phyloP scores from a whole-genome alignment of 2,329 filamentous ascomycete species.

The Diplodia corticola region DNA sequence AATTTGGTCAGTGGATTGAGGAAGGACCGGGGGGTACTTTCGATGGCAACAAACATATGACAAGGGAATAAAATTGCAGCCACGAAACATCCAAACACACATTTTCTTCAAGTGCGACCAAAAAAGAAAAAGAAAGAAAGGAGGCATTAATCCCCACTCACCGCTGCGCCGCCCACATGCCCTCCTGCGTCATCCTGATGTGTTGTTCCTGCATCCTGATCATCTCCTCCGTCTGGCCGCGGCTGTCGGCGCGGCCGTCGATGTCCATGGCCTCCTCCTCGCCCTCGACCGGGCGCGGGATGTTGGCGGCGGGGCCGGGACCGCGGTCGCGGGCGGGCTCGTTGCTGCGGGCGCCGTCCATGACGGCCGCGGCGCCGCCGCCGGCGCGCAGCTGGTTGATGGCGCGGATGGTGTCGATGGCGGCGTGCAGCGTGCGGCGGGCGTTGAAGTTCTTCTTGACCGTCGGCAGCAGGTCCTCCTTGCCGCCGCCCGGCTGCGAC shows the following conservation, averaged over 20 bases:
- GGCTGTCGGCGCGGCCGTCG: slow-evolving; percentile 59
- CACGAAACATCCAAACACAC: neutral
- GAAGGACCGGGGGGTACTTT: slow-evolving; percentile 1
- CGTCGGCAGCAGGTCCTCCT: slow-evolving; percentile 60
- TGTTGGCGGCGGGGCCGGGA: slow-evolving; percentile 25
- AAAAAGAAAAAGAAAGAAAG: neutral
- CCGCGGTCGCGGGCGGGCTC: slow-evolving; percentile 46
- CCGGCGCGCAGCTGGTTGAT: slow-evolving; percentile 68
- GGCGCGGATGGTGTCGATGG: slow-evolving; percentile 67
- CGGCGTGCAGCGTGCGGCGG: slow-evolving; percentile 63
- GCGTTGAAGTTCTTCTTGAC: slow-evolving; percentile 73
- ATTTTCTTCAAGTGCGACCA: neutral
- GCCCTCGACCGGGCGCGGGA: slow-evolving; percentile 17
- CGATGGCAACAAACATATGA: neutral
- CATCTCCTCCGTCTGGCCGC: slow-evolving; percentile 63
- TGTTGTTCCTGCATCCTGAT: slow-evolving; percentile 61
- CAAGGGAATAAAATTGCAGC: neutral
- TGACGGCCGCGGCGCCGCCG: slow-evolving; percentile 55
- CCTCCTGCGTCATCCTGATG: slow-evolving; percentile 60
- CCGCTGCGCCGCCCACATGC: slow-evolving; percentile 50
- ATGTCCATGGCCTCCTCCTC: slow-evolving; percentile 49
- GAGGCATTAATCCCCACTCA: neutral
- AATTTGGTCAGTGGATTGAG: neutral
- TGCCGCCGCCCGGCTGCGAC: slow-evolving; percentile 32
- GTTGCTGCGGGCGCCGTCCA: slow-evolving; percentile 60